Evolutionary conservation across 2,329 filamentous ascomycete genomes (phyloP).

Genomic region (Nemania diffusa): DNA sequence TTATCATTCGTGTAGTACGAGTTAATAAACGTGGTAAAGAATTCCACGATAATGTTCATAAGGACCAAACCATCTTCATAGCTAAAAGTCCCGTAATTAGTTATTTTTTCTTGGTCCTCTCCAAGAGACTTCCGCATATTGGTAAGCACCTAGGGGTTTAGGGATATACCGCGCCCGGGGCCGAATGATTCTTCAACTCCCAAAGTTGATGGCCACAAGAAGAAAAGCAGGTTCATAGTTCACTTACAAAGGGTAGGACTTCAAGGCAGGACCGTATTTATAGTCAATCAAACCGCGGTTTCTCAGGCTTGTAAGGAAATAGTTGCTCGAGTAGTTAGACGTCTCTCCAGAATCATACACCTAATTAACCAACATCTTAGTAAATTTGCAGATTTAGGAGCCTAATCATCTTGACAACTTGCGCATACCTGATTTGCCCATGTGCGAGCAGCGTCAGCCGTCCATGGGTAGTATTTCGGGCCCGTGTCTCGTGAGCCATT

Average conservation of each 20-base stretch:
- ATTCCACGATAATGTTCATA: slow-evolving; percentile 49
- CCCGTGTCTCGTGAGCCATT: slow-evolving; percentile 40
- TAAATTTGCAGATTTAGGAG: neutral
- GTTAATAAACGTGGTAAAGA: slow-evolving; percentile 54
- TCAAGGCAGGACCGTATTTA: slow-evolving; percentile 51
- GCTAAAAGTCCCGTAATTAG: slow-evolving; percentile 33
- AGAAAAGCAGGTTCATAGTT: neutral
- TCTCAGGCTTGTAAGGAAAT: slow-evolving; percentile 28
- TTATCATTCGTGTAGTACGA: slow-evolving; percentile 56
- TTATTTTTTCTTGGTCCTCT: neutral
- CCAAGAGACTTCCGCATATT: no score
- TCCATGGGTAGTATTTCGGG: slow-evolving; percentile 49
- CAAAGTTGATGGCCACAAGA: neutral
- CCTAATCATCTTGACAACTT: neutral
- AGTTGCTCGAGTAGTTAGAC: slow-evolving; percentile 26
- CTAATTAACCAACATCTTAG: slow-evolving; percentile 4
- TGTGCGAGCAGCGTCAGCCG: slow-evolving; percentile 48
- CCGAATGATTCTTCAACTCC: neutral
- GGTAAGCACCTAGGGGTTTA: neutral
- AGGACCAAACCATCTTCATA: slow-evolving; percentile 56
- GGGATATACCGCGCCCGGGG: neutral
- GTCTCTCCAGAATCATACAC: slow-evolving; percentile 28
- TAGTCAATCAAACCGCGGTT: slow-evolving; percentile 55
- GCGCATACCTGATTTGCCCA: slow-evolving; percentile 26
- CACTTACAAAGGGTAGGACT: slow-evolving; percentile 52